phyloP scores from a whole-genome alignment of 371 early-diverging fungal species.

The Capniomyces stellatus region DNA sequence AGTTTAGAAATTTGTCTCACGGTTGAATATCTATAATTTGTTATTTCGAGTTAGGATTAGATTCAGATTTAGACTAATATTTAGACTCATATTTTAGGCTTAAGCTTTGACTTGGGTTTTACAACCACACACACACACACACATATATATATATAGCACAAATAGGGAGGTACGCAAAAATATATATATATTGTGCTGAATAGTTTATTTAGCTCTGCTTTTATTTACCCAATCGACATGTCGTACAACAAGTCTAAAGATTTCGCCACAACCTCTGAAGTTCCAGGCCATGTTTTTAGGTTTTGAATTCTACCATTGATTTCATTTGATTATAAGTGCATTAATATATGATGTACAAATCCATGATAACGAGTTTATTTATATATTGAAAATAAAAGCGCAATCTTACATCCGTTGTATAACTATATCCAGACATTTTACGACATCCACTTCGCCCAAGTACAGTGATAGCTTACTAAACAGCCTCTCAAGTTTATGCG shows the following conservation, averaged over 20 bases:
- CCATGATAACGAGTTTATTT: conserved; percentile 9
- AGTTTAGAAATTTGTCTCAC: conserved; percentile 54
- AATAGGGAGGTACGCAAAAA: too few species aligned
- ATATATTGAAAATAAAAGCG: conserved; percentile 23
- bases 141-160: too few species aligned
- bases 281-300: conserved; percentile 28
- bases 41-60: too few species aligned
- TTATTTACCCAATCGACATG: conserved; percentile 52
- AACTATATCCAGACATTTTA: conserved; percentile 40
- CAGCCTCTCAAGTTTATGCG: conserved; percentile 30
- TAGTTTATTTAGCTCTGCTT: too few species aligned
- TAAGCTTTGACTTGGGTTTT: too few species aligned
- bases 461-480: conserved; percentile 33
- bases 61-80: too few species aligned
- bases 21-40: conserved; percentile 22
- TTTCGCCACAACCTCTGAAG: conserved; percentile 29
- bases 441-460: conserved; percentile 36
- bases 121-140: too few species aligned
- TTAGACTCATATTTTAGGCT: too few species aligned
- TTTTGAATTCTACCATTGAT: conserved; percentile 21
- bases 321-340: not conserved
- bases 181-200: too few species aligned
- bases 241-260: conserved; percentile 53
- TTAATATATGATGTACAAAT: not conserved
- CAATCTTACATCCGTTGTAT: conserved; percentile 33